These are phyloP conservation scores for Amoebophrya sp. DNA, from an alignment of 169 alveolate genomes.

Conservation along the genomic window DNA sequence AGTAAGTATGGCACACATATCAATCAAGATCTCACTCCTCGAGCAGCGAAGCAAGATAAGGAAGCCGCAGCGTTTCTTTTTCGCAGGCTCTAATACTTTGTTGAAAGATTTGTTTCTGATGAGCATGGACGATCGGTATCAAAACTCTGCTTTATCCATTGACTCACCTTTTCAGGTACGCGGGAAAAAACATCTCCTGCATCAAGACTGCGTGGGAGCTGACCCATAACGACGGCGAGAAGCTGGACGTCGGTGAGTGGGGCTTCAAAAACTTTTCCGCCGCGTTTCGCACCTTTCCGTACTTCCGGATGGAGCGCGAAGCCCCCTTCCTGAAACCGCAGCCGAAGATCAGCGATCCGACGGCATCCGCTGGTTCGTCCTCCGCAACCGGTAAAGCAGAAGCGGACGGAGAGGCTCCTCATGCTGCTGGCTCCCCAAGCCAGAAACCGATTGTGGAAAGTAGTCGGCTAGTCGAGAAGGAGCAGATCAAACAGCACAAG, in stretches of 20 bases:
- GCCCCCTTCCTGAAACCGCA: constrained; percentile 1
- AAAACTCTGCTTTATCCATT: no score
- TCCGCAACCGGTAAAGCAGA: not conserved
- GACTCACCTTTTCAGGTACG: not conserved
- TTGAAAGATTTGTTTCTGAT: no score
- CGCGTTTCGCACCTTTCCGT: not conserved
- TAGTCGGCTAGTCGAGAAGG: not conserved
- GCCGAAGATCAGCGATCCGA: not conserved
- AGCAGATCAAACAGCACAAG: not conserved
- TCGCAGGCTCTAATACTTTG: no score
- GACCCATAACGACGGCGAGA: constrained; percentile 23
- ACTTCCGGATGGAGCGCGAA: constrained; percentile 7
- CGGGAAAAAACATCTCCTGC: not conserved
- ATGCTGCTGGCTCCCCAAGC: no score
- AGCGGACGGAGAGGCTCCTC: not conserved
- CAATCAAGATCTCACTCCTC: no score
- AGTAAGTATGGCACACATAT: no score
- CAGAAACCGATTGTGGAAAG: no score
- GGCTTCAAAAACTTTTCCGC: not conserved
- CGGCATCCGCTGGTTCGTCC: not conserved
- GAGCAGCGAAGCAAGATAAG: no score
- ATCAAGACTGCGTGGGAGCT: not conserved
- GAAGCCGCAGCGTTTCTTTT: no score
- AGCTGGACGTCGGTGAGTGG: constrained; percentile 17
- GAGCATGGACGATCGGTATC: no score